Evolutionary conservation across 2,329 filamentous ascomycete genomes (phyloP).

Genomic region (Tolypocladium album): DNA sequence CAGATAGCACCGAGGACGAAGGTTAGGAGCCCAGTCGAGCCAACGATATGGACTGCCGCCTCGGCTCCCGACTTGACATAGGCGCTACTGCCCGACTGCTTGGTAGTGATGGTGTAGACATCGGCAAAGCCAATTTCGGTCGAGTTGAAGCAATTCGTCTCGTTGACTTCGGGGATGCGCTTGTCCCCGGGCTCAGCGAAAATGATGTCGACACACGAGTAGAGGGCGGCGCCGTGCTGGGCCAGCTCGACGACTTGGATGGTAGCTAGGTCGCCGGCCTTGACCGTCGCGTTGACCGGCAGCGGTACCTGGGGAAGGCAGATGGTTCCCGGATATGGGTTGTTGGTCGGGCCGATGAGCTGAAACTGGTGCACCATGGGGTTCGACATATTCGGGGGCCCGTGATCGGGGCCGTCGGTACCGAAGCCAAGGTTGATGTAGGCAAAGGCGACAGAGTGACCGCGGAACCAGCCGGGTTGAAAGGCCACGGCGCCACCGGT

Average conservation of each 20-base stretch:
- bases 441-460: slow-evolving; percentile 70
- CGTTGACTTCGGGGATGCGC: slow-evolving; percentile 59
- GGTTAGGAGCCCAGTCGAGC: slow-evolving; percentile 30
- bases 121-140: slow-evolving; percentile 65
- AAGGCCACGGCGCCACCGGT: slow-evolving; percentile 78
- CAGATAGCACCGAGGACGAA: slow-evolving; percentile 26
- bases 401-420: slow-evolving; percentile 48
- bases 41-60: slow-evolving; percentile 6
- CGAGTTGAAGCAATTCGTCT: slow-evolving; percentile 82
- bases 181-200: slow-evolving; percentile 69
- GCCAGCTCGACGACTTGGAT: slow-evolving; percentile 82
- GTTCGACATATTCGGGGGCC: slow-evolving; percentile 79
- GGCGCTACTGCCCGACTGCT: slow-evolving; percentile 24
- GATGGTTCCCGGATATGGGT: slow-evolving; percentile 77
- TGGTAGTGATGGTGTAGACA: slow-evolving; percentile 58
- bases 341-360: slow-evolving; percentile 69
- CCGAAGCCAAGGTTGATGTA: slow-evolving; percentile 89
- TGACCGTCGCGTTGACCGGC: slow-evolving; percentile 58
- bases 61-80: slow-evolving; percentile 18
- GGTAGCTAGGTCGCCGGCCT: slow-evolving; percentile 78
- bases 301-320: slow-evolving; percentile 85
- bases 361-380: slow-evolving; percentile 73
- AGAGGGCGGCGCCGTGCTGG: slow-evolving; percentile 72
- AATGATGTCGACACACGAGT: slow-evolving; percentile 91
- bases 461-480: slow-evolving; percentile 93